Conservation (phyloP, 306 rosid genomes). For the Acacia crassicarpa region DNA sequence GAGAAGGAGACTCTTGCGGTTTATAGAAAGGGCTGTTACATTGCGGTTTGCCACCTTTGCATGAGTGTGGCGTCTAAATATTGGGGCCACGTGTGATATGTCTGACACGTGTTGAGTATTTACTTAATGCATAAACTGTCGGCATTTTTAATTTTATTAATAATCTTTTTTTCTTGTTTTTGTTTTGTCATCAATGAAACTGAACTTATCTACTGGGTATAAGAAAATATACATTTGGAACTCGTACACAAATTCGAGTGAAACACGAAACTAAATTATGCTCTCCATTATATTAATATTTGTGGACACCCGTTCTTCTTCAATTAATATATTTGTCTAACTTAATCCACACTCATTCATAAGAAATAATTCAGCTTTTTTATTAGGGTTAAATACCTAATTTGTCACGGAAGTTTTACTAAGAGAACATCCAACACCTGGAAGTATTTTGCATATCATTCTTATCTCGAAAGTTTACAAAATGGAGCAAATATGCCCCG, state of each 20-base stretch:
- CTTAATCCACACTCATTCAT: too few relatives aligned
- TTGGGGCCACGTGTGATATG: constrained; percentile 33
- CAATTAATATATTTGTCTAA: neutral
- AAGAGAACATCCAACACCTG: too few relatives aligned
- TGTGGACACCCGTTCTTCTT: neutral
- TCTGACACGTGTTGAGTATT: constrained; percentile 26
- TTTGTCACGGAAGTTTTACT: too few relatives aligned
- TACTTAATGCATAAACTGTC: neutral
- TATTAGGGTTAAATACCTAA: too few relatives aligned
- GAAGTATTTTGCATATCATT: too few relatives aligned
- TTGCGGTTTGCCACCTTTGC: constrained; percentile 44
- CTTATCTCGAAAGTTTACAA: too few relatives aligned
- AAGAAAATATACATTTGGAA: too few relatives aligned
- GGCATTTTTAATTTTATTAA: neutral
- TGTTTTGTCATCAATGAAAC: too few relatives aligned
- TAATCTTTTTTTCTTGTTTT: neutral
- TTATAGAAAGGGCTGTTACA: constrained; percentile 25
- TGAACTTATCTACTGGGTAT: too few relatives aligned
- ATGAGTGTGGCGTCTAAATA: constrained; percentile 30
- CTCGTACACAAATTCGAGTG: neutral
- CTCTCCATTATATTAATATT: neutral
- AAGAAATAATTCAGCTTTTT: too few relatives aligned
- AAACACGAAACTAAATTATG: neutral
- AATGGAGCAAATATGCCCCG: too few relatives aligned
- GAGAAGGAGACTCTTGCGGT: neutral